These are phyloP conservation scores for Begonia fuchsioides DNA, from an alignment of 306 rosid species.

Conservation along the genomic window DNA sequence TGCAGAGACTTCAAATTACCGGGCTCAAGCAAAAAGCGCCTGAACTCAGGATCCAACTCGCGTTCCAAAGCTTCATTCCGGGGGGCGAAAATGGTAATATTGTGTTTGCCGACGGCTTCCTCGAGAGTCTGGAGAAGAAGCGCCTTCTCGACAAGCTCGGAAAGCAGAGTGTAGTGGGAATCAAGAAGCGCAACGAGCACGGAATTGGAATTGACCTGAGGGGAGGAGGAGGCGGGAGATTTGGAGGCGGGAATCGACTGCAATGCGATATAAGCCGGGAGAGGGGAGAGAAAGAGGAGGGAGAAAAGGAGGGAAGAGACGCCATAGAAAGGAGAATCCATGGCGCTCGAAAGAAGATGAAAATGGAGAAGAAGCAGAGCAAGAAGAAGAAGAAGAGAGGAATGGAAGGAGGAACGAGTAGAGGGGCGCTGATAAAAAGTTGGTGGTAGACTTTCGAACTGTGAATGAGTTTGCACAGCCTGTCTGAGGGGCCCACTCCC, in stretches of 20 bases:
- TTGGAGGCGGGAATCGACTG: no score
- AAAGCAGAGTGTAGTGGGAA: background rate
- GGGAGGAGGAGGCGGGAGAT: background rate
- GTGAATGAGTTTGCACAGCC: no score
- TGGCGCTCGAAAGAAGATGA: background rate
- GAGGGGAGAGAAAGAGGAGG: background rate
- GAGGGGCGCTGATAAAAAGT: no score
- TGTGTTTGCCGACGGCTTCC: background rate
- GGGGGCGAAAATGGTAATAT: background rate
- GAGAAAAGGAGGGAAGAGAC: background rate
- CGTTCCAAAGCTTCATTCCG: background rate
- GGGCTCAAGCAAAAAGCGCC: background rate
- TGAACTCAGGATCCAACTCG: background rate
- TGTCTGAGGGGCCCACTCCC: no score
- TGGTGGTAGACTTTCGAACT: no score
- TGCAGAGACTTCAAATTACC: background rate
- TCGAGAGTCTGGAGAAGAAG: constrained; percentile 1
- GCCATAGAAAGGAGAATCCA: background rate
- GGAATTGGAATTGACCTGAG: background rate
- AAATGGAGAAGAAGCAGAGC: background rate
- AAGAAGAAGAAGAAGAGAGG: no score
- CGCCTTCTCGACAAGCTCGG: background rate
- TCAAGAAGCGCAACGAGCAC: constrained; percentile 1
- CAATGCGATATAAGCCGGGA: background rate
- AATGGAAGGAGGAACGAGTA: no score